These are phyloP conservation scores for Zoysia japonica DNA, from an alignment of 176 grass and related monocot species.

Conservation along the genomic window DNA sequence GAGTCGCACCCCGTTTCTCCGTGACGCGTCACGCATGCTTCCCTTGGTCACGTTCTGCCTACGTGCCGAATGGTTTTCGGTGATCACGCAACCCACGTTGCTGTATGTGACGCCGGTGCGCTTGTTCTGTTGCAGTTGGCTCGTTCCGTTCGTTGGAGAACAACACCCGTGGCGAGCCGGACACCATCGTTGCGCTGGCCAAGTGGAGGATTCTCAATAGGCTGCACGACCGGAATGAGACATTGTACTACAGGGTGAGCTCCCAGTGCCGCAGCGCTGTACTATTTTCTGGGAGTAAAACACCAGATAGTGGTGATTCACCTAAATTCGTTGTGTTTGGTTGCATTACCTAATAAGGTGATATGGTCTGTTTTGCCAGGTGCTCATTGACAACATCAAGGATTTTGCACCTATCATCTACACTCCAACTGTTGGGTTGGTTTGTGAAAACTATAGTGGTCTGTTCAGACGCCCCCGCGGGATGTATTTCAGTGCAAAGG, in stretches of 20 bases:
- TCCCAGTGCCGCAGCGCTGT: not conserved
- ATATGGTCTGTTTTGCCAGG: conserved; percentile 49
- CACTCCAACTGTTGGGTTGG: conserved; percentile 90
- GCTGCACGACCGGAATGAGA: conserved; percentile 96
- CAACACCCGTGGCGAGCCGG: conserved; percentile 75
- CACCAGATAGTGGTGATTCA: too few relatives aligned
- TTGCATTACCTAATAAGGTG: too few relatives aligned
- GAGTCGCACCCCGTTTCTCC: conserved; percentile 36
- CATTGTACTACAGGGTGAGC: conserved; percentile 95
- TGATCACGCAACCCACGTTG: too few relatives aligned
- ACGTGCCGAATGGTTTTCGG: not conserved
- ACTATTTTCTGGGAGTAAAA: too few relatives aligned
- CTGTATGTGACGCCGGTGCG: not conserved
- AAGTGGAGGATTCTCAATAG: conserved; percentile 99
- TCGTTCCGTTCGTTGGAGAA: conserved; percentile 84
- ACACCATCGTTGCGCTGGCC: conserved; percentile 68
- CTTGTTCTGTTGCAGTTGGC: conserved; percentile 54
- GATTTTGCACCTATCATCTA: conserved; percentile 96
- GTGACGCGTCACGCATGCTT: not conserved
- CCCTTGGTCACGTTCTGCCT: not conserved
- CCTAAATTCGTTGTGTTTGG: too few relatives aligned
- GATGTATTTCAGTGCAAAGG: conserved; percentile 98
- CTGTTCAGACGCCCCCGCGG: conserved; percentile 89
- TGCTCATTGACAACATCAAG: conserved; percentile 97
- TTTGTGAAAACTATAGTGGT: conserved; percentile 94